These are phyloP conservation scores for Thalassiosira mediterranea DNA, from an alignment of 352 stramenopile species.

Conservation along the genomic window DNA sequence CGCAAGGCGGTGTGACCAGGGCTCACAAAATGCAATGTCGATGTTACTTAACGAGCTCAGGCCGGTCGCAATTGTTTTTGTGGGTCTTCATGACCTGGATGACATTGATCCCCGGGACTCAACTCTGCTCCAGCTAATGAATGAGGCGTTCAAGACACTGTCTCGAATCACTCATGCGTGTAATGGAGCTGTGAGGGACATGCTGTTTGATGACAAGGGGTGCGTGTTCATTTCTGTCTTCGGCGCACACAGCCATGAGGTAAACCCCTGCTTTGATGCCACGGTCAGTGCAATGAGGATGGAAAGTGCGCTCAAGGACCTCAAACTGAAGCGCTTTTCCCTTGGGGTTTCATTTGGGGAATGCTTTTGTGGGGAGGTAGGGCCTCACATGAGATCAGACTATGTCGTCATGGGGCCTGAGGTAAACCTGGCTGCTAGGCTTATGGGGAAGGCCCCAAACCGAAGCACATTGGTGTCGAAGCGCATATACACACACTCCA, in stretches of 20 bases:
- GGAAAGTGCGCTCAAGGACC: constrained; percentile 62
- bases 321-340: constrained; percentile 58
- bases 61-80: constrained; percentile 63
- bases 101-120: constrained; percentile 60
- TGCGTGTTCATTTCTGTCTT: constrained; percentile 82
- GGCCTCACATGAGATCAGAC: constrained; percentile 58
- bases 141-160: constrained; percentile 66
- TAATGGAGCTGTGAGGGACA: constrained; percentile 72
- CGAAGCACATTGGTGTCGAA: constrained; percentile 65
- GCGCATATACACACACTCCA: constrained; percentile 62
- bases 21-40: constrained; percentile 60
- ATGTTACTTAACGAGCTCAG: constrained; percentile 67
- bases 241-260: constrained; percentile 66
- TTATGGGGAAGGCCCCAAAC: constrained; percentile 71
- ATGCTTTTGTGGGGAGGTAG: constrained; percentile 75
- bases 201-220: constrained; percentile 81
- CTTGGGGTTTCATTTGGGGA: constrained; percentile 71
- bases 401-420: constrained; percentile 77
- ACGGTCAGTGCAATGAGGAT: constrained; percentile 68
- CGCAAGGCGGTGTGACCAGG: constrained; percentile 50
- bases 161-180: constrained; percentile 63
- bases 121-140: constrained; percentile 60
- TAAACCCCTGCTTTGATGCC: constrained; percentile 66
- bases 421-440: constrained; percentile 73
- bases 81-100: constrained; percentile 61